phyloP scores from a whole-genome alignment of 176 grass and related monocot genomes.

The Musa schizocarpa region DNA sequence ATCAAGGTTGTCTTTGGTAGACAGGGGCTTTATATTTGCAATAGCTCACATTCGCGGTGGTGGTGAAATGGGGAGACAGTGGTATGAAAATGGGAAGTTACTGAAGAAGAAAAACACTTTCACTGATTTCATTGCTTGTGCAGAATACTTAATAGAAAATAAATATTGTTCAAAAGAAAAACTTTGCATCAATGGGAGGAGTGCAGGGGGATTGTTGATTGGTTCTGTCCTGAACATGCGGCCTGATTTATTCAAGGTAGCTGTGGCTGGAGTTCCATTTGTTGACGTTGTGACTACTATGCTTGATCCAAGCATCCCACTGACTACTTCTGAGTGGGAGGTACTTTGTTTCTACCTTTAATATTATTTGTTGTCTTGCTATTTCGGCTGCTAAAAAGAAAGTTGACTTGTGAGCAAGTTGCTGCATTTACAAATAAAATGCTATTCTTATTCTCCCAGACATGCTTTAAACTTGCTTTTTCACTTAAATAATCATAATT shows the following conservation, averaged over 20 bases:
- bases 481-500: no score
- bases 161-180: constrained; percentile 72
- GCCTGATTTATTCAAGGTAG: constrained; percentile 78
- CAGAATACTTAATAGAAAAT: constrained; percentile 65
- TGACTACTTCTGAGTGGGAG: constrained; percentile 91
- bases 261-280: constrained; percentile 73
- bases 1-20: constrained; percentile 63
- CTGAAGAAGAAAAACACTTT: constrained; percentile 88
- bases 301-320: constrained; percentile 82
- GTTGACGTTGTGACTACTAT: constrained; percentile 88
- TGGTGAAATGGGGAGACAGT: constrained; percentile 91
- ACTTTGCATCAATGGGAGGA: constrained; percentile 79
- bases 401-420: no score
- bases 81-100: constrained; percentile 85
- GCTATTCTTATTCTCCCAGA: background rate
- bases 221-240: constrained; percentile 81
- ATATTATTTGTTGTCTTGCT: no score
- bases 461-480: no score
- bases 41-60: constrained; percentile 84
- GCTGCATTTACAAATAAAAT: no score
- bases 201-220: constrained; percentile 73
- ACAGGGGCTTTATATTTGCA: constrained; percentile 71
- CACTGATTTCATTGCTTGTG: constrained; percentile 86
- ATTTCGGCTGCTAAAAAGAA: no score
- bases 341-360: constrained; percentile 24